Evolutionary conservation across 2,329 filamentous ascomycete genomes (phyloP), one percentile per base, ranked within the genome.

Genomic region (Tolypocladium endophyticum): DNA sequence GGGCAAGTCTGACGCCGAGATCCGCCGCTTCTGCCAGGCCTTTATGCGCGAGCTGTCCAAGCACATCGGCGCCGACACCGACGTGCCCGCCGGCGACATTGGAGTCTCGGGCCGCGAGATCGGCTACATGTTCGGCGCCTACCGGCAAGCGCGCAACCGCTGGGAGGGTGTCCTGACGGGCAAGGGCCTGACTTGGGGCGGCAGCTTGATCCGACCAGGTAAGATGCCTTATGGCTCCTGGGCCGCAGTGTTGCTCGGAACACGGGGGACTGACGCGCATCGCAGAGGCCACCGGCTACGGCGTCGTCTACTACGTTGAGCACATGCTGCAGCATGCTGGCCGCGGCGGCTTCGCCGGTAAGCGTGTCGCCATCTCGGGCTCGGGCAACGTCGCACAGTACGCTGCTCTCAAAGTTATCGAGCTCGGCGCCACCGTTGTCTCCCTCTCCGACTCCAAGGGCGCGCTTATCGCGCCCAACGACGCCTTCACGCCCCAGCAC

Each of bases 311-410:
- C 85, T 96, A 96, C 75, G 90, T 96, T 72, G 83, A 89, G 69
- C 90, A 96, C 83, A 97, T 97, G 92, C 92, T 97, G 72, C 81
- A 89, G 76, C 88, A 96, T 76, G 90, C 90, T 67, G 91, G 90
- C 74, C 87, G 88, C 73, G 92, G 95, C 72, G 84, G 83, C 66
- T 96, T 96, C 80, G 77, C 84, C 64, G 93, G 92, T 78, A 97
- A 97, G 85, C 88, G 87, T 62, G 94, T 97, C 60, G 90, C 93
- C 75, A 88, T 99, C 76, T 97, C 94, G 53, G 94, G 94, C 64
- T 97, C 93, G 61, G 94, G 94, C 67, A 99, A 99, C 80, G 94
- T 97, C 59, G 94, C 94, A 38, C 94, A 97, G 81, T 97, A 94
- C 79, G 93, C 93, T 38, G 94, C 93, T 0, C 88, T 97, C 68